Percentiles rank a stretch among this genome's conserved stretches.
These are phyloP conservation scores for Annulohypoxylon moriforme DNA, from an alignment of 495 filamentous ascomycete species.

Conservation along the genomic window DNA sequence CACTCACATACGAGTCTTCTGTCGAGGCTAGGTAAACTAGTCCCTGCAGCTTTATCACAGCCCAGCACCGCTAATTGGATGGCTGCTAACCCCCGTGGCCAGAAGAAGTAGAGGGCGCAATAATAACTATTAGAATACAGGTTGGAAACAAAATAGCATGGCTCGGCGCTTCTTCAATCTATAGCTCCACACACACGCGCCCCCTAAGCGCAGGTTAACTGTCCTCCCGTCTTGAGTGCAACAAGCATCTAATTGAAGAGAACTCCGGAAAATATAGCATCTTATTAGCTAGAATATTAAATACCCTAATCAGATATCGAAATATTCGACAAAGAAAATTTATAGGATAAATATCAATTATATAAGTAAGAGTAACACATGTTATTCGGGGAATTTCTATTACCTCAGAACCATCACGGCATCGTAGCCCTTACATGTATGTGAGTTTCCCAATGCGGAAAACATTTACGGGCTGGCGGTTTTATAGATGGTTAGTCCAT, in stretches of 20 bases:
- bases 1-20: neutral
- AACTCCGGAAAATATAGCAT: too few species aligned
- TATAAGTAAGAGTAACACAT: neutral
- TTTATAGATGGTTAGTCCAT: neutral
- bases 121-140: constrained; percentile 7
- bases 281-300: too few species aligned
- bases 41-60: constrained; percentile 38
- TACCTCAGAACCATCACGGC: neutral
- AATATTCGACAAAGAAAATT: too few species aligned
- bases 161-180: constrained; percentile 31
- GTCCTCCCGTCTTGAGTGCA: too few species aligned
- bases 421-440: neutral
- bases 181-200: constrained; percentile 31
- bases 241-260: too few species aligned
- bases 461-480: constrained; percentile 19
- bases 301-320: too few species aligned
- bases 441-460: constrained; percentile 29
- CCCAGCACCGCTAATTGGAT: constrained; percentile 21
- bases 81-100: neutral
- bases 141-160: constrained; percentile 19
- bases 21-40: constrained; percentile 14
- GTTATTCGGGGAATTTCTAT: too few species aligned
- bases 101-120: neutral
- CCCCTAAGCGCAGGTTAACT: constrained; percentile 8
- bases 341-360: neutral